These are phyloP conservation scores for Mycena indigotica DNA, from an alignment of 768 basidiomycete genomes.

Conservation along the genomic window DNA sequence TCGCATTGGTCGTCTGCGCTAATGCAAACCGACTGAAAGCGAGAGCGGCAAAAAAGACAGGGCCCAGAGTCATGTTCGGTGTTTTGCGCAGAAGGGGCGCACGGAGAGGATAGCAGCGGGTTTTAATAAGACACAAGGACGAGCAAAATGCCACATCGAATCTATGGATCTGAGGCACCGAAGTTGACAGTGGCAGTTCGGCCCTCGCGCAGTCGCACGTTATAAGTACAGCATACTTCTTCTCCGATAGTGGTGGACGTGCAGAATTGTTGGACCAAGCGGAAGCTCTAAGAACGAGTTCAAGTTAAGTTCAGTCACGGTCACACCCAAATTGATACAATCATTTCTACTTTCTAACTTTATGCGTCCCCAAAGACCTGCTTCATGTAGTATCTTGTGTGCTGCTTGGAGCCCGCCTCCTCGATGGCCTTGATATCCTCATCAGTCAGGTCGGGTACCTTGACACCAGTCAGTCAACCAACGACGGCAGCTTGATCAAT, in stretches of 20 bases:
- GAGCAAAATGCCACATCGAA: neutral
- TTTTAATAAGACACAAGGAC: conserved; percentile 16
- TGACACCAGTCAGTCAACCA: too few species aligned
- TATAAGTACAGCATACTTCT: neutral
- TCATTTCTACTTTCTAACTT: neutral
- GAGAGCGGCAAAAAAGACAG: conserved; percentile 25
- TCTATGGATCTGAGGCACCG: neutral
- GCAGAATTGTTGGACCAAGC: neutral
- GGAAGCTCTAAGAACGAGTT: neutral
- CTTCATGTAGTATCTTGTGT: conserved; percentile 46
- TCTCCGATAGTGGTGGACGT: neutral
- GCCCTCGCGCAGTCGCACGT: conserved; percentile 3
- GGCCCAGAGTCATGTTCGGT: conserved; percentile 28
- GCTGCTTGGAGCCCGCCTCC: conserved; percentile 49
- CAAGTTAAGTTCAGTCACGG: neutral
- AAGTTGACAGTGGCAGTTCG: conserved; percentile 4
- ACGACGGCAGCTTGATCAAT: too few species aligned
- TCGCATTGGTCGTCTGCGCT: conserved; percentile 32
- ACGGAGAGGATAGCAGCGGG: conserved; percentile 4
- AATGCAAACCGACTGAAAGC: conserved; percentile 14
- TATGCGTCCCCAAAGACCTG: conserved; percentile 38
- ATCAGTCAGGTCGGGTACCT: conserved; percentile 53
- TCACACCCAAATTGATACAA: too few species aligned
- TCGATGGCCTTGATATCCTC: conserved; percentile 67
- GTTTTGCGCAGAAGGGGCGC: conserved; percentile 1